Evolutionary conservation across 2,329 filamentous ascomycete species (phyloP), one percentile per base, ranked within the genome.

Genomic region (Botryotinia globosa): DNA sequence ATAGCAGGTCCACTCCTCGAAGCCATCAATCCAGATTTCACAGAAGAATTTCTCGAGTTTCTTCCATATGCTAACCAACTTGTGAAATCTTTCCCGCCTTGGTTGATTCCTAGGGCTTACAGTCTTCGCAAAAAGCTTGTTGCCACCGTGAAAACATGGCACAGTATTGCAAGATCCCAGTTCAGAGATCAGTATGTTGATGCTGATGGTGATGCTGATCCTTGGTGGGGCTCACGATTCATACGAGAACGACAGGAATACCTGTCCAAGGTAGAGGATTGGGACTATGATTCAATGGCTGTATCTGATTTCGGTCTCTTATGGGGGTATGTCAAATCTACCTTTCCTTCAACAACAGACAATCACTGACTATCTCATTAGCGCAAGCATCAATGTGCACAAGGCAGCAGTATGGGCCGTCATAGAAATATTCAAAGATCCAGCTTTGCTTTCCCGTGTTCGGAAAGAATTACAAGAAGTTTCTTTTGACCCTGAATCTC

Each of bases 401-500:
- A 48, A 29, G 29, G 42, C 42, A 20, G 63, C 63, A 25, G 10
- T 51, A 29, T 66, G 63, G 63, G n/a, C 63, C 8, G 3, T 48
- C 9, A 48, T 66, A 29, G 42, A 66, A 66, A 66, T 29, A 32
- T 66, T 66, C 63, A 66, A 66, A 66, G 42, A 66, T 14, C 39
- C 37, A 22, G 42, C 29, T 22, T 34, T 66, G 4, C 42, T 66
- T 45, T 48, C n/a, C 14, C 22, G 42, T 29, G 63, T 66, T 42
- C 63, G 42, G 18, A 34, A 32, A 22, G 42, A 66, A 48, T 29
- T 66, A 29, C 12, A 32, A 0, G 63, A 34, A 16, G 62, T 39
- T 32, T 3, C 39, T 42, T 66, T 66, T 32, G 37, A 44, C 18
- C 4, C 62, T 18, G 39, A 39, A 20, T 22, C 39, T 25, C 34